phyloP scores from a whole-genome alignment of 1,139 yeast genomes.

The Geotrichum candidum region DNA sequence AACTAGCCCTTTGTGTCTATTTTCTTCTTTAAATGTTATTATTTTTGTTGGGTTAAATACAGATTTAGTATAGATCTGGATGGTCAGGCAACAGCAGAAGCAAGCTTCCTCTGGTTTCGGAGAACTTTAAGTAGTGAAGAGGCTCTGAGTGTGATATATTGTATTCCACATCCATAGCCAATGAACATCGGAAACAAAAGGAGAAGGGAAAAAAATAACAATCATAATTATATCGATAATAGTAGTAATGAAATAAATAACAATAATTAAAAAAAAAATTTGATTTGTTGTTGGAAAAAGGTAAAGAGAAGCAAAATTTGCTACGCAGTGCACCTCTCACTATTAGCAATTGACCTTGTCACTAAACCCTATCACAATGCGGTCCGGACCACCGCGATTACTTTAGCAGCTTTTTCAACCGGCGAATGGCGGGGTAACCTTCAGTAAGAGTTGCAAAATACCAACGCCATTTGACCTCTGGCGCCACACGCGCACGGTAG shows the following conservation, averaged over 20 bases:
- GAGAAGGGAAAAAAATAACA: background rate
- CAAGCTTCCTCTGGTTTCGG: no score
- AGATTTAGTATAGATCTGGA: no score
- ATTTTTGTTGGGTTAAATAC: no score
- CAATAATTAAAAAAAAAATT: background rate
- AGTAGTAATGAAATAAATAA: background rate
- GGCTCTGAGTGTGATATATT: no score
- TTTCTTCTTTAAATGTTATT: no score
- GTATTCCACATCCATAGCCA: no score
- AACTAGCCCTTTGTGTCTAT: no score
- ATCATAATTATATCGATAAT: background rate
- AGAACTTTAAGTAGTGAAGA: no score
- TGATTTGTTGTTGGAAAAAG: background rate
- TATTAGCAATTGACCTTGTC: background rate
- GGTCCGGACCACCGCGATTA: no score
- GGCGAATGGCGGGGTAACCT: slow-evolving; percentile 3
- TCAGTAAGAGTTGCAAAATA: background rate
- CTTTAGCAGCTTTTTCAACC: background rate
- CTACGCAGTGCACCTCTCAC: background rate
- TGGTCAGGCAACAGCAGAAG: no score
- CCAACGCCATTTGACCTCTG: background rate
- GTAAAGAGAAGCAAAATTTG: background rate
- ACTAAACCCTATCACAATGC: no score
- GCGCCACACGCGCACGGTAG: background rate
- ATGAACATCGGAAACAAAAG: background rate